Evolutionary conservation across 495 filamentous ascomycete genomes (phyloP).

Genomic region (Tetracladium marchalianum): DNA sequence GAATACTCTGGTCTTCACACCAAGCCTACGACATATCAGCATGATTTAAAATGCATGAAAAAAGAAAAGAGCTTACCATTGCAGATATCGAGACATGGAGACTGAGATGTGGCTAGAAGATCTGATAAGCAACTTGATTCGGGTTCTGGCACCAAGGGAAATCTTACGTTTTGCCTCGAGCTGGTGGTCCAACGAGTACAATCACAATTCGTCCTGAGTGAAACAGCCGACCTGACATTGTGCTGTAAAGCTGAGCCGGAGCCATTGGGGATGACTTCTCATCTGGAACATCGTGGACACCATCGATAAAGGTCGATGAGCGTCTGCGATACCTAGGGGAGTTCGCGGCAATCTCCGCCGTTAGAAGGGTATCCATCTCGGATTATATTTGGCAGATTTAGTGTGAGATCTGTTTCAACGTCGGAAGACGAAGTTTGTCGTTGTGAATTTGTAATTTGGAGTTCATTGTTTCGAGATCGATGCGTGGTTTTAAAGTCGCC

Average conservation of each 20-base stretch:
- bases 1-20: conserved; percentile 96
- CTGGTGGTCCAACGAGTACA: conserved; percentile 90
- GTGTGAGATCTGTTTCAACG: no score
- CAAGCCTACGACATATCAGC: conserved; percentile 51
- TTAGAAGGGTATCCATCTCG: conserved; percentile 19
- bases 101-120: conserved; percentile 76
- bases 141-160: background rate
- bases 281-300: conserved; percentile 85
- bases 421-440: no score
- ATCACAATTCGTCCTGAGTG: conserved; percentile 96
- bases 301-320: conserved; percentile 94
- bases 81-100: conserved; percentile 85
- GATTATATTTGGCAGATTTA: no score
- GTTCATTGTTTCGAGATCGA: no score
- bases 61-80: conserved; percentile 53
- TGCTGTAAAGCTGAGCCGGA: conserved; percentile 95
- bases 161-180: conserved; percentile 87
- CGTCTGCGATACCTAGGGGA: conserved; percentile 73
- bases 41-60: background rate
- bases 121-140: conserved; percentile 16
- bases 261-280: conserved; percentile 64
- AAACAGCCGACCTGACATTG: conserved; percentile 91
- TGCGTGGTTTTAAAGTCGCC: no score
- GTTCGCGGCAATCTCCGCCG: conserved; percentile 79
- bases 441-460: no score